phyloP scores from a whole-genome alignment of 2,329 filamentous ascomycete species.

The Catunica adiposa region DNA sequence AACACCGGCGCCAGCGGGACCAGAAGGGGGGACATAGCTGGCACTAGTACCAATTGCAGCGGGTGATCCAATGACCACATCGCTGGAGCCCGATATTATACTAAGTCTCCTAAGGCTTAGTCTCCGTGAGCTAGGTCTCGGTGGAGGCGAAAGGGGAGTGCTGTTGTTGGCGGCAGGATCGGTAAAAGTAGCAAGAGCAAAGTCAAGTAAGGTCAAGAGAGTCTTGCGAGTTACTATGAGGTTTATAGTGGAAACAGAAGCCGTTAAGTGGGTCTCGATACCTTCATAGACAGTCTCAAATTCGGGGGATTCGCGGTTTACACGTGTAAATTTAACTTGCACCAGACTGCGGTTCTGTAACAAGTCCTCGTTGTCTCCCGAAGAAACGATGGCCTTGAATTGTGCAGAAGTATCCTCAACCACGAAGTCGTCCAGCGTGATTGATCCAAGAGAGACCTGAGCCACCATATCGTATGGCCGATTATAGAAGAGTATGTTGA shows the following conservation, averaged over 20 bases:
- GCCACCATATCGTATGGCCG: constrained; percentile 85
- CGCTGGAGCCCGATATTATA: constrained; percentile 10
- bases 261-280: constrained; percentile 82
- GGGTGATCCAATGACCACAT: constrained; percentile 1
- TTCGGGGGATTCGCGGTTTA: constrained; percentile 82
- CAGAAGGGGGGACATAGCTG: not conserved
- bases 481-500: constrained; percentile 74
- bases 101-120: constrained; percentile 10
- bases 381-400: constrained; percentile 96
- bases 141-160: constrained; percentile 15
- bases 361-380: constrained; percentile 54
- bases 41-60: not conserved
- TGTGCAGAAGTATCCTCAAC: constrained; percentile 77
- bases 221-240: constrained; percentile 87
- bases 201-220: constrained; percentile 79
- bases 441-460: constrained; percentile 69
- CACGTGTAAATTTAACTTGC: constrained; percentile 72
- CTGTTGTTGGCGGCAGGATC: constrained; percentile 19
- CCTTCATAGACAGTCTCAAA: constrained; percentile 85
- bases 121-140: not conserved
- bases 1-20: not conserved
- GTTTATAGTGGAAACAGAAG: constrained; percentile 88
- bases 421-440: constrained; percentile 75
- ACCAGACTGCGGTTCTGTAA: constrained; percentile 68
- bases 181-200: constrained; percentile 83